Evolutionary conservation across 225 moss, liverwort and hornwort genomes (phyloP), one percentile per base, ranked within the genome.

Genomic region (Bryoerythrophyllum caledonicum): DNA sequence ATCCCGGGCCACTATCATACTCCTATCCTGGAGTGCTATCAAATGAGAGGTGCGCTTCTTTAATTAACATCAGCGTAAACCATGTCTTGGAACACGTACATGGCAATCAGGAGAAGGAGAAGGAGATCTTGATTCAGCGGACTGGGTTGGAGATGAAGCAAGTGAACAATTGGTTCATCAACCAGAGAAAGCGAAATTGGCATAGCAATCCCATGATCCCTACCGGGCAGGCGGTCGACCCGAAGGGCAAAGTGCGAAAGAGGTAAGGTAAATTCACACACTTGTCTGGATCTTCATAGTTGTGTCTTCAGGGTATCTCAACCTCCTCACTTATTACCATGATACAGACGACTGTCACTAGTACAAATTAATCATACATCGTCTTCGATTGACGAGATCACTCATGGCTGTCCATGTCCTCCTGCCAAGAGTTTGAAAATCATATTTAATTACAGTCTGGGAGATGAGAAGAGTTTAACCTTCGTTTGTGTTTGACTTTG

Each of bases 121-220:
- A 96, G 74, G 96, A 93, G 56, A 23, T 65, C 16, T 76, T 96
- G 58, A 88, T 94, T 57, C 89, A 88, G 60, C 82, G 89, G 69
- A 92, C 96, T 49, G 92, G 94, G 53, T 82, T 96, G 55, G 94
- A 96, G 78, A 70, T 92, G 75, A 96, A 96, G 73, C 96, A 96
- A 75, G 90, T 96, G 7, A 94, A 94, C 78, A 94, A 96, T 67
- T 96, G 96, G 94, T 94, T 96, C 57, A 92, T 96, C 20, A 96
- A 94, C 67, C 94, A 94, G 71, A 80, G 96, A n/a, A 96, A 96
- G 79, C 76, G 96, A 60, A 93, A 91, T 74, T 93, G 93, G 93
- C 85, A 96, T 70, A 85, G 65, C 74, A 90, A 90, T 70, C 87
- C 90, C 10, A 21, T 57, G 13, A 60, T 59, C 35, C 61, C 88